These are phyloP conservation scores for Auriscalpium vulgare DNA, from an alignment of 768 basidiomycete species.

Conservation along the genomic window DNA sequence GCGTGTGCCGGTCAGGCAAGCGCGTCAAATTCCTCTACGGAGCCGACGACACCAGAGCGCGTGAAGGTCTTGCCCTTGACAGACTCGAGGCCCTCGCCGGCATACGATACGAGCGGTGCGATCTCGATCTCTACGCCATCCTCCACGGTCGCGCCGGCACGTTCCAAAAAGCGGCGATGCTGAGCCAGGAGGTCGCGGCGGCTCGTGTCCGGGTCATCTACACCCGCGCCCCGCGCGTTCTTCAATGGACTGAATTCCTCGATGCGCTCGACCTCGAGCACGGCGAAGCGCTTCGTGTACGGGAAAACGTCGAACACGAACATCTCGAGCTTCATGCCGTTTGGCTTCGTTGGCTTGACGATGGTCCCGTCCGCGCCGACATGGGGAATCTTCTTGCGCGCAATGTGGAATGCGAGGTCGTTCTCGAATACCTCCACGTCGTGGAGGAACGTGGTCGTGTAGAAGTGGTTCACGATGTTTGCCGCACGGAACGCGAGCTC, in stretches of 20 bases:
- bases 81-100: conserved; percentile 81
- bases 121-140: conserved; percentile 85
- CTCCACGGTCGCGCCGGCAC: conserved; percentile 63
- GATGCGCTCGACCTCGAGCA: conserved; percentile 78
- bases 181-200: conserved; percentile 83
- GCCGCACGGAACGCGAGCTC: conserved; percentile 88
- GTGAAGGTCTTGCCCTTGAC: conserved; percentile 73
- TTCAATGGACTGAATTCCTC: conserved; percentile 97
- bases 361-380: conserved; percentile 61
- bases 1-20: conserved; percentile 32
- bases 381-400: conserved; percentile 92
- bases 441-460: conserved; percentile 80
- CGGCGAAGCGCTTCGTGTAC: conserved; percentile 72
- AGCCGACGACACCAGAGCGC: conserved; percentile 62
- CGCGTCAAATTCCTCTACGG: conserved; percentile 63
- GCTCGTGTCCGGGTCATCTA: conserved; percentile 88
- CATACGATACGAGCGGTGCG: conserved; percentile 81
- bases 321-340: conserved; percentile 98
- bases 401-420: conserved; percentile 93
- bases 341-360: conserved; percentile 82
- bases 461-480: conserved; percentile 98
- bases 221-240: conserved; percentile 88
- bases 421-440: conserved; percentile 74
- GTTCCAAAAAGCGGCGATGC: conserved; percentile 77
- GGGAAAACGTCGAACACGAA: conserved; percentile 99